Base-by-base conservation (phyloP, 2,329 filamentous ascomycete species). In the Gremmenia infestans region DNA sequence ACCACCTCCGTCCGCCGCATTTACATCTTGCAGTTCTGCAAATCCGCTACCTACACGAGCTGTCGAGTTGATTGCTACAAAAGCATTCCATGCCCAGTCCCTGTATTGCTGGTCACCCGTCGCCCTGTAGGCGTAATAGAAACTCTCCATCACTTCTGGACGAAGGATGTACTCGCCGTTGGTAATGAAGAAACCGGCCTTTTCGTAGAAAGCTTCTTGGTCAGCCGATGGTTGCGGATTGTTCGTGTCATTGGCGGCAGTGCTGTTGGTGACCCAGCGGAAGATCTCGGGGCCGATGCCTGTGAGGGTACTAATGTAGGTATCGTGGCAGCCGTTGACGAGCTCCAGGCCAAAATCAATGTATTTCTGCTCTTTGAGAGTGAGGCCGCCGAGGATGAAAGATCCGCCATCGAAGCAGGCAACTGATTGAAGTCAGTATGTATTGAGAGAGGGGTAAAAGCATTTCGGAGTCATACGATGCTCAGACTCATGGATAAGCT, bases 361-460 rank as follows among this genome's bases (percentile, higher is more conserved):
- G 71, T 93, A 92, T 19, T 83, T 79, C 46, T 82, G 75, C 50
- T 81, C 73, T 48, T 79, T 72, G 39, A 96, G 81, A 1, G 86
- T 82, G 23, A 88, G 79, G 4, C 90, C 91, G 22, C 87, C 91
- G 17, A 96, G 81, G 64, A 96, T 85, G 73, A 95, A 91, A 71
- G 87, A 95, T 15, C 91, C 91, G 36, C 89, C 91, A 55, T 88
- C 82, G 67, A 96, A 96, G 71, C 89, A 94, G 37, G 88, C 87
- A 56, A 95, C 79, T 82, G 53, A 40, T 46, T 46, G 59, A 60
- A 35, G 61, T 54, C 51, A 54, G 43, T 11, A 35, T 8, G 23
- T n/a, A 42, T 42, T 35, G 14, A 48, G 23, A 45, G 17, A 39
- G 6, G 19, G 19, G 15, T 22, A 23, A 19, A n/a, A 15, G 23